phyloP scores from a whole-genome alignment of 108 stramenopile genomes.

The Nannochloropsis oceanica region DNA sequence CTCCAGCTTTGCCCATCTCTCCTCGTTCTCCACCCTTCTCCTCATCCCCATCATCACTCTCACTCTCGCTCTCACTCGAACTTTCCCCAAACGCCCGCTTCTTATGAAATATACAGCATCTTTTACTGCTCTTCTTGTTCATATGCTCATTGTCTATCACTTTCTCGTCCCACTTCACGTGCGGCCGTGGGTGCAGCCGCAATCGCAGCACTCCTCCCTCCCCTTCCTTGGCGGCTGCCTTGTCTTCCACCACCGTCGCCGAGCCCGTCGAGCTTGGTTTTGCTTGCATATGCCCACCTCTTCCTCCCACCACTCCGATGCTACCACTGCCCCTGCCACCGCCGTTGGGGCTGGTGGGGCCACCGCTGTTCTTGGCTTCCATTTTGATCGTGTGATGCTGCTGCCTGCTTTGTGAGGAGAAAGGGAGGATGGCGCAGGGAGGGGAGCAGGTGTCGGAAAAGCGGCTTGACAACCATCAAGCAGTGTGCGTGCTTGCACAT shows the following conservation, averaged over 20 bases:
- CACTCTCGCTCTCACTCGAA: constrained; percentile 50
- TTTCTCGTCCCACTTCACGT: constrained; percentile 31
- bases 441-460: too few species aligned
- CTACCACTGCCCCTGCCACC: background rate
- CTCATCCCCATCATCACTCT: constrained; percentile 1
- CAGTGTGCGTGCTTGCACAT: too few species aligned
- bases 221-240: background rate
- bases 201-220: background rate
- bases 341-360: background rate
- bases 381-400: too few species aligned
- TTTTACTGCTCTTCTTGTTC: constrained; percentile 62
- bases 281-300: background rate
- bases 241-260: background rate
- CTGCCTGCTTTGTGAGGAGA: too few species aligned
- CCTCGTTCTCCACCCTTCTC: background rate
- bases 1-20: background rate
- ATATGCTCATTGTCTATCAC: constrained; percentile 75
- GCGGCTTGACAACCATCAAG: too few species aligned
- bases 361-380: background rate
- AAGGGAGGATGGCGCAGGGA: too few species aligned
- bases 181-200: background rate
- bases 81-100: constrained; percentile 60
- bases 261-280: background rate
- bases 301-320: too few species aligned
- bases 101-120: constrained; percentile 85